Evolutionary conservation across 768 basidiomycete species (phyloP), one percentile per base, ranked within the genome.

Genomic region (Panaeolus papilionaceus): DNA sequence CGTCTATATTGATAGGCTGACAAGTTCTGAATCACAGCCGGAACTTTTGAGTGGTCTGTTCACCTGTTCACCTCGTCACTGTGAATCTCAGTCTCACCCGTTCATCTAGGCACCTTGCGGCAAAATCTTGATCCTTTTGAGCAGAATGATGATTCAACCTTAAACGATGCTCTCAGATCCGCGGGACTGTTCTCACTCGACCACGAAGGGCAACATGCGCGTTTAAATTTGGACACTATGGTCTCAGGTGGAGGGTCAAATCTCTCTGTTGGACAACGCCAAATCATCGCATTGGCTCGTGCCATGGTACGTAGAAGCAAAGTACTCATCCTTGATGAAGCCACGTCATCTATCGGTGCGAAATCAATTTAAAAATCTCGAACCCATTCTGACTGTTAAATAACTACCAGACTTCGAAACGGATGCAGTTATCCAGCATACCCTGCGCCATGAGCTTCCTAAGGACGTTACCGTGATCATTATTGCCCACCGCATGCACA

Each of bases 211-310:
- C 67, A 85, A 77, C 74, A 87, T 84, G 67, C 86, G 76, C 64
- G 81, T 79, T 77, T 86, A 39, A 82, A 79, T 10, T 73, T 88
- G 33, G 85, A 88, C 58, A 84, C 77, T 28, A 69, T 73, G 12
- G 79, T 88, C 26, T 72, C 82, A 9, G 80, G 79, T 3, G 90
- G 90, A 5, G 92, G 92, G 6, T 76, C 83, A 20, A 94, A 94
- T 74, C 86, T 94, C 69, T 91, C 90, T 1, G 88, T 91, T 49
- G 93, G 93, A 26, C 92, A 94, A 72, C 77, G 92, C 10, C 92
- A 94, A 71, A 83, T 91, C 61, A 83, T 91, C 64, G 89, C 89
- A 8, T 80, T 91, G 72, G 89, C 89, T 4, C 80, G 89, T 38
- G 90, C 90, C 1, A 83, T 90, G 67, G 77, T 90, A 3, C 80